A percentile compares a stretch with the other conserved stretches of the same genome.
These are phyloP conservation scores for Phytophthora macrochlamydospora DNA, from an alignment of 352 stramenopile genomes.

Conservation along the genomic window DNA sequence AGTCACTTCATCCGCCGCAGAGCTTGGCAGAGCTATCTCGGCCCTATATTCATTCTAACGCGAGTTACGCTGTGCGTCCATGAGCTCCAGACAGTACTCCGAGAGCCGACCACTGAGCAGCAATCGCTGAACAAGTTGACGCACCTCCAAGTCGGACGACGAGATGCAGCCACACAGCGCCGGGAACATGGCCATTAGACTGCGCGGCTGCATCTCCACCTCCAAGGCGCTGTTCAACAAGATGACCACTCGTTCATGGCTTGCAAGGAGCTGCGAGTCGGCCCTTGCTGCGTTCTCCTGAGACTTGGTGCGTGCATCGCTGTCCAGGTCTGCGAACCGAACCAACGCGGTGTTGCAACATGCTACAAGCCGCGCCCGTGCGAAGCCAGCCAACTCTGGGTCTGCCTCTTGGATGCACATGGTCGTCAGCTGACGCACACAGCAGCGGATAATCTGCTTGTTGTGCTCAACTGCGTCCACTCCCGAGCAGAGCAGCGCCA, in stretches of 20 bases:
- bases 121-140: constrained; percentile 67
- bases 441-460: constrained; percentile 70
- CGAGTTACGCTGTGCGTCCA: constrained; percentile 35
- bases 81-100: constrained; percentile 58
- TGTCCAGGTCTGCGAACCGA: constrained; percentile 52
- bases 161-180: constrained; percentile 82
- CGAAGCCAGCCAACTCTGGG: constrained; percentile 45
- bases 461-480: constrained; percentile 60
- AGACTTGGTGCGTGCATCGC: constrained; percentile 3
- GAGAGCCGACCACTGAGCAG: constrained; percentile 59
- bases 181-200: constrained; percentile 77
- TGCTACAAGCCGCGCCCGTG: constrained; percentile 58
- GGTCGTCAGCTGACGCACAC: constrained; percentile 76
- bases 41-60: constrained; percentile 29
- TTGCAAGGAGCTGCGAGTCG: constrained; percentile 32
- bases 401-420: constrained; percentile 72
- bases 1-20: constrained; percentile 2
- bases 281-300: constrained; percentile 2
- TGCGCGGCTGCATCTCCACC: constrained; percentile 55
- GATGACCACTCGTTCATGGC: constrained; percentile 69
- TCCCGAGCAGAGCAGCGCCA: constrained; percentile 64
- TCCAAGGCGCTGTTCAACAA: constrained; percentile 64
- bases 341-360: constrained; percentile 63
- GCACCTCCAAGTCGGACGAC: constrained; percentile 66
- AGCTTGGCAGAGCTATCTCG: neutral